Evolutionary conservation across 208 protist genomes (phyloP).

Genomic region (Trypanosoma avium): DNA sequence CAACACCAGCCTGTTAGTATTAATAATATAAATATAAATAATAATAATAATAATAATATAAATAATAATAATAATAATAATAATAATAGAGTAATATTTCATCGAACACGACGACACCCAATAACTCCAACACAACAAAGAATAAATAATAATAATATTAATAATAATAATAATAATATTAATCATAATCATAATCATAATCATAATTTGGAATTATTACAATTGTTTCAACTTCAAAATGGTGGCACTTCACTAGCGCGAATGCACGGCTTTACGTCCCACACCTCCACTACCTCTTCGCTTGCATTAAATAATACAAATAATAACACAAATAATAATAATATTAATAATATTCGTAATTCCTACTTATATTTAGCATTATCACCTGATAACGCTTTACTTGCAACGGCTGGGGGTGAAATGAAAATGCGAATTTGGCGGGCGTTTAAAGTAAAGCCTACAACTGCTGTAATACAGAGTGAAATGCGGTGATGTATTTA

Average conservation of each 20-base stretch:
- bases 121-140: too few species aligned
- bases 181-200: background rate
- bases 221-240: constrained; percentile 21
- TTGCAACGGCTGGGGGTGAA: constrained; percentile 19
- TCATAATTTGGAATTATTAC: constrained; percentile 10
- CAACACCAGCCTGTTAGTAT: constrained; percentile 12
- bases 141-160: too few species aligned
- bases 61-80: too few species aligned
- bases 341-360: background rate
- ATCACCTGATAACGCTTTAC: constrained; percentile 18
- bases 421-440: constrained; percentile 26
- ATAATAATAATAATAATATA: too few species aligned
- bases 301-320: too few species aligned
- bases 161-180: too few species aligned
- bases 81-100: too few species aligned
- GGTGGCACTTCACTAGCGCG: constrained; percentile 13
- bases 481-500: constrained; percentile 25
- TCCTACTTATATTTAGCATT: constrained; percentile 19
- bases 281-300: too few species aligned
- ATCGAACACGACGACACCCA: too few species aligned
- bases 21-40: background rate
- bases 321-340: too few species aligned
- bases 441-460: constrained; percentile 5
- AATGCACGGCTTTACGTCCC: background rate
- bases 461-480: constrained; percentile 1